A percentile compares a stretch with the other conserved stretches of the same genome.
phyloP scores from a whole-genome alignment of 202 grass and related monocot species.

The Setaria italica region DNA sequence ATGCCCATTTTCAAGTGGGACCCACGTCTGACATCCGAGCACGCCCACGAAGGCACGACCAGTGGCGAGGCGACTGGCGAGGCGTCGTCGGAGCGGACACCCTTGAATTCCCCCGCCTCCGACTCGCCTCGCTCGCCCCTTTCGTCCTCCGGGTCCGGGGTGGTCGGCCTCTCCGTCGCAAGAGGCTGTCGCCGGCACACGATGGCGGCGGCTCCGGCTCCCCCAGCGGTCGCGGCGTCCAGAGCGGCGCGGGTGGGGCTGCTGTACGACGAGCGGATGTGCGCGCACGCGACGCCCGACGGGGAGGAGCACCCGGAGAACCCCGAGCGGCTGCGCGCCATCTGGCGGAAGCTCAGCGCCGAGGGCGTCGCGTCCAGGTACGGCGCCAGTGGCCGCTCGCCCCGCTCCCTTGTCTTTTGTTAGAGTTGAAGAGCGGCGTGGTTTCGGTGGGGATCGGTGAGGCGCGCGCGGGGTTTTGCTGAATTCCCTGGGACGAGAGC shows the following conservation, averaged over 20 bases:
- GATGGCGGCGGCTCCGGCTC: conserved; percentile 5
- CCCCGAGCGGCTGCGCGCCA: conserved; percentile 66
- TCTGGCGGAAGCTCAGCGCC: conserved; percentile 80
- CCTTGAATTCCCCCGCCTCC: too few relatives aligned
- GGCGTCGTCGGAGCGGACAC: conserved; percentile 7
- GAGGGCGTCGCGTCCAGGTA: conserved; percentile 77
- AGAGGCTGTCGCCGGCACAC: too few relatives aligned
- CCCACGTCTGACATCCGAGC: neutral
- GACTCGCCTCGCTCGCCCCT: neutral
- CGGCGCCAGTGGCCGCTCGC: neutral
- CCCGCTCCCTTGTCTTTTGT: neutral
- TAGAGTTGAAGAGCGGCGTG: neutral
- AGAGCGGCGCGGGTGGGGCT: conserved; percentile 51
- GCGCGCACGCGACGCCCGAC: conserved; percentile 60
- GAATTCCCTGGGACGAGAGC: neutral
- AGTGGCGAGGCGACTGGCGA: neutral
- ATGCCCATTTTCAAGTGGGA: neutral
- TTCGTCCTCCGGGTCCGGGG: neutral
- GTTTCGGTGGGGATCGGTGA: neutral
- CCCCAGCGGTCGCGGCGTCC: neutral
- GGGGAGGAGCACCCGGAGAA: conserved; percentile 67
- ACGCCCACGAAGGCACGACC: neutral
- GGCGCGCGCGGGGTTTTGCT: neutral
- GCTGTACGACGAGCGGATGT: conserved; percentile 82
- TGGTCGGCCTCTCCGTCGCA: neutral